These are phyloP conservation scores for Mucor racemosus DNA, from an alignment of 371 early-diverging fungal species.

Conservation along the genomic window DNA sequence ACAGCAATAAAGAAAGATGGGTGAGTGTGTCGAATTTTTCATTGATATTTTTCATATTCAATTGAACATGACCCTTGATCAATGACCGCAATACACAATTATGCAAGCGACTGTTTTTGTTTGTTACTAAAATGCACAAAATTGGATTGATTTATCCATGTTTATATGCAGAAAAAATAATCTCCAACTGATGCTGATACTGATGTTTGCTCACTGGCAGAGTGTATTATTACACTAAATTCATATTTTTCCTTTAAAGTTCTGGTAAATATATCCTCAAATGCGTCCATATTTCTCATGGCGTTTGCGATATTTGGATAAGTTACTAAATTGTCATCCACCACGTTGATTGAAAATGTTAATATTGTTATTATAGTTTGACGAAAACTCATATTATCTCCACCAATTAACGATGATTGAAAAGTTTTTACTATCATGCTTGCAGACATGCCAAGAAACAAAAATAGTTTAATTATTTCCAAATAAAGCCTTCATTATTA, in stretches of 20 bases:
- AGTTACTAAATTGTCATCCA: neutral
- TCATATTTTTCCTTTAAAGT: neutral
- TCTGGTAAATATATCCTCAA: neutral
- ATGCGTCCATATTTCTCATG: neutral
- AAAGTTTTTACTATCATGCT: too few species aligned
- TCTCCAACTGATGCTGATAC: neutral
- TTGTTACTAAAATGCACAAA: too few species aligned
- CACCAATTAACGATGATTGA: neutral
- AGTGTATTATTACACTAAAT: neutral
- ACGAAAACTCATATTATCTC: neutral
- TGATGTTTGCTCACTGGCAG: neutral
- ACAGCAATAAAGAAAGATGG: neutral
- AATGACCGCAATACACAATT: neutral
- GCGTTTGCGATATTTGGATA: slow-evolving; percentile 2
- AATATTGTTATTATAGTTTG: neutral
- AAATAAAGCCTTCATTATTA: neutral
- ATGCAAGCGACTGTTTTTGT: too few species aligned
- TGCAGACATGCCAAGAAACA: neutral
- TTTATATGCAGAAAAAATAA: too few species aligned
- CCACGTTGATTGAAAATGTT: neutral
- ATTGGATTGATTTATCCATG: too few species aligned
- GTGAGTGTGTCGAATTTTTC: neutral
- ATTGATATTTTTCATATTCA: neutral
- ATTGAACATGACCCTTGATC: too few species aligned
- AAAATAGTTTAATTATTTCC: neutral